Base-by-base conservation (phyloP, 768 basidiomycete genomes). In the Termitomyces sp. region DNA sequence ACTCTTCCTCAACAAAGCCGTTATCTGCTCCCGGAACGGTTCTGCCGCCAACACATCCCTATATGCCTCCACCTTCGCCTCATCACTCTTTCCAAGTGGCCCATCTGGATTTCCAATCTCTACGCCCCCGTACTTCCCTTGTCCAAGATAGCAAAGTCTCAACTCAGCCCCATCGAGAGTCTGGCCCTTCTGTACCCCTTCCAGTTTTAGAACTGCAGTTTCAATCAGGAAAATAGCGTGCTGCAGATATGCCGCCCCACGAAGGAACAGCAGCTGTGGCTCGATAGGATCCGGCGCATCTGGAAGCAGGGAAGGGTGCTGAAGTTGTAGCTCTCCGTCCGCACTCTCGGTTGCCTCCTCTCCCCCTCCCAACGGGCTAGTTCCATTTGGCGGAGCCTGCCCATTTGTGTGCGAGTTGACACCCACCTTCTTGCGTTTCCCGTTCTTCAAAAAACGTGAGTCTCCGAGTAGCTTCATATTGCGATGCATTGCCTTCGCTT, bases 261-360 rank as follows among this genome's bases (percentile, higher is more conserved):
- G 87, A 34, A 92, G 77, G 76, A 96, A 96, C 36, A 93, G 74
- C 29, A 91, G 76, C 68, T 95, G 94, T 0, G 86, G 87, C 69
- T 96, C 94, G 59, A 95, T 86, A 42, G 94, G 91, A 60, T 94
- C 91, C 0, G 94, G 93, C 11, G 91, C 88, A 64, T 89, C 86
- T 5, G 89, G 87, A 4, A 85, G 81, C 37, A 86, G 82, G 6
- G 91, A 92, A 4, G 89, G 86, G 69, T 92, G 91, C n/a, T 87
- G 71, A 43, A 80, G 70, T 17, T 80, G 71, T 0, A 77, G 75
- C 55, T 85, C 87, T 14, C 78, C 81, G 57, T 85, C 84, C n/a
- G 70, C 65, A n/a, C 72, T 80, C 20, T 87, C 84, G 12, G 73
- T 65, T 9, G 69, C 72, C 55, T 77, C 72, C 37, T 85, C 84